Conservation (phyloP, 257 asterid genomes). For the Echium plantagineum region DNA sequence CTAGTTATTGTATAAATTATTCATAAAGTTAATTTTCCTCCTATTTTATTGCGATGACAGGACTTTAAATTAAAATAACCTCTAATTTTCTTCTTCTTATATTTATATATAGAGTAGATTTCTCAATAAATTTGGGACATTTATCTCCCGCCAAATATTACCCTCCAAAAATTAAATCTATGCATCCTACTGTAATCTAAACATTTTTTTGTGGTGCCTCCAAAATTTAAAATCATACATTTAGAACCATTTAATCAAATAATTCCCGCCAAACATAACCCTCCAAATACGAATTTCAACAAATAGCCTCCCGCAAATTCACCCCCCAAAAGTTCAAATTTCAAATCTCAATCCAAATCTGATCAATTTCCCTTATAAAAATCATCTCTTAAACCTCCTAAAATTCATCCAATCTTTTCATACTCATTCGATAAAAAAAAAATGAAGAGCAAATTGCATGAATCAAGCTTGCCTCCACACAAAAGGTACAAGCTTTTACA, state of each 20-base stretch:
- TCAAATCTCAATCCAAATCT: neutral
- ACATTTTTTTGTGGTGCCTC: too few species aligned
- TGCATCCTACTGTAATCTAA: too few species aligned
- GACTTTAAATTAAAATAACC: too few species aligned
- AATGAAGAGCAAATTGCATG: conserved; percentile 37
- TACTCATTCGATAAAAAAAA: neutral
- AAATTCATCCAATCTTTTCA: neutral
- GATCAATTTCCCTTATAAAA: too few species aligned
- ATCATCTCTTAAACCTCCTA: neutral
- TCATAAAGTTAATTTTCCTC: too few species aligned
- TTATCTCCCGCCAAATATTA: conserved; percentile 3
- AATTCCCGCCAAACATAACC: conserved; percentile 2
- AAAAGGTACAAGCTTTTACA: conserved; percentile 57
- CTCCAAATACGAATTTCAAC: conserved; percentile 1
- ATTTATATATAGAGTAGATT: too few species aligned
- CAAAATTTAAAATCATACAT: too few species aligned
- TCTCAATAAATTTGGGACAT: too few species aligned
- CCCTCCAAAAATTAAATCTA: conserved; percentile 7
- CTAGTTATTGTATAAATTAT: too few species aligned
- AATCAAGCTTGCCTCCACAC: conserved; percentile 44
- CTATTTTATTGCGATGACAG: too few species aligned
- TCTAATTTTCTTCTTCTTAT: too few species aligned
- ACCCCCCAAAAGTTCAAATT: neutral
- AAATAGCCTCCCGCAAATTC: neutral
- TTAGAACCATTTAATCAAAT: too few species aligned